A percentile compares a stretch with the other conserved stretches of the same genome.
phyloP scores from a whole-genome alignment of 1,284 basidiomycete species.

The Phellopilus nigrolimitatus region DNA sequence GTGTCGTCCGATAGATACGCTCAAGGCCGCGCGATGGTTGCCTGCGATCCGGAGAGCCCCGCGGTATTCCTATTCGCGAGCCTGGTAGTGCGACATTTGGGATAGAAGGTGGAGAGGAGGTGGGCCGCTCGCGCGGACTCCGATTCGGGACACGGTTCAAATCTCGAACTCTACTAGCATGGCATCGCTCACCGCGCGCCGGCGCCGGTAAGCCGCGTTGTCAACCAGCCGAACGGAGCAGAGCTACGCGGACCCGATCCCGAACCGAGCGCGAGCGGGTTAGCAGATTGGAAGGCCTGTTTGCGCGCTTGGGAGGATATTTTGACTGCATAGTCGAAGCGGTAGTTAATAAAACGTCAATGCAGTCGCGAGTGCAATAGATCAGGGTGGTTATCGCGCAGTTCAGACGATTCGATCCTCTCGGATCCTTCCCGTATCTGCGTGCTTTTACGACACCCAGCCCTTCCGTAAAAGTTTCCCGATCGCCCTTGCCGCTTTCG shows the following conservation, averaged over 20 bases:
- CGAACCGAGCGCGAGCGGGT: slow-evolving; percentile 67
- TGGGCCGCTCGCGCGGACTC: not conserved
- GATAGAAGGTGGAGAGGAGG: too few species aligned
- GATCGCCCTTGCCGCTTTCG: too few species aligned
- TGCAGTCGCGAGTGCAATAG: not conserved
- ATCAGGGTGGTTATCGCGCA: too few species aligned
- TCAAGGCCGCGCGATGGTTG: too few species aligned
- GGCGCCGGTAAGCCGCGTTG: slow-evolving; percentile 64
- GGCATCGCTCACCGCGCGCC: slow-evolving; percentile 40
- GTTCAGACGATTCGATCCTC: too few species aligned
- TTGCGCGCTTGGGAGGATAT: slow-evolving; percentile 63
- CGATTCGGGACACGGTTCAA: not conserved
- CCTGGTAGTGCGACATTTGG: too few species aligned
- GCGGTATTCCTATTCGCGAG: too few species aligned
- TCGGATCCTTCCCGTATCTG: too few species aligned
- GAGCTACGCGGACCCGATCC: slow-evolving; percentile 51
- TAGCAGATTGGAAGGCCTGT: slow-evolving; percentile 69
- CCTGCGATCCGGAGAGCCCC: too few species aligned
- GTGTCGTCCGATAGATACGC: too few species aligned
- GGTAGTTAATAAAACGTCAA: not conserved
- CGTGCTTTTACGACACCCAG: too few species aligned
- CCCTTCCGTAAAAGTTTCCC: too few species aligned
- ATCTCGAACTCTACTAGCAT: not conserved
- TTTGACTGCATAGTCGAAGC: slow-evolving; percentile 44
- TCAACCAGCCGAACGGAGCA: slow-evolving; percentile 72